A percentile compares a stretch with the other conserved stretches of the same genome.
These are phyloP conservation scores for Phoma sp. DNA, from an alignment of 2,329 filamentous ascomycete species.

Conservation along the genomic window DNA sequence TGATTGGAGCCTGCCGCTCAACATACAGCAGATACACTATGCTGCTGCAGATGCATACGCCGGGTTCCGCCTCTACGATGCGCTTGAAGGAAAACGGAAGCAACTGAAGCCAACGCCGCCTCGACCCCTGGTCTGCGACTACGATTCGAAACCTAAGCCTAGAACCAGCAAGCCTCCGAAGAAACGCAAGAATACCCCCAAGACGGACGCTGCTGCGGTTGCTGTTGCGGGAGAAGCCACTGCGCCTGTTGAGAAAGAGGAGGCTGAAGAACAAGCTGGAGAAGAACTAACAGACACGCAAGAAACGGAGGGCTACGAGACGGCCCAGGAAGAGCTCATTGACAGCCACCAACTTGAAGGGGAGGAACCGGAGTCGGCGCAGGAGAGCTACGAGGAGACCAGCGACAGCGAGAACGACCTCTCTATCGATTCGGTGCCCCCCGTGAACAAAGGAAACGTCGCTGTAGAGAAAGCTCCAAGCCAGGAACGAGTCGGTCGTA, in stretches of 20 bases:
- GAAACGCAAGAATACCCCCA: conserved; percentile 12
- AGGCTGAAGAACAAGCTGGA: conserved; percentile 9
- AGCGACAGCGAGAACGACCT: conserved; percentile 10
- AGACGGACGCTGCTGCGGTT: conserved; percentile 13
- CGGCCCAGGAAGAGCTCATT: conserved; percentile 37
- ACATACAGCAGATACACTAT: conserved; percentile 71
- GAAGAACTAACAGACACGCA: conserved; percentile 29
- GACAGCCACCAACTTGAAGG: conserved; percentile 34
- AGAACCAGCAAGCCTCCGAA: conserved; percentile 17
- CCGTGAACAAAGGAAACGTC: not conserved
- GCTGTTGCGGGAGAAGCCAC: conserved; percentile 16
- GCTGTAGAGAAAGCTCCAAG: not conserved
- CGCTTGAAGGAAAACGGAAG: conserved; percentile 71
- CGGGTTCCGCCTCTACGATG: conserved; percentile 74
- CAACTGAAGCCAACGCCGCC: conserved; percentile 73
- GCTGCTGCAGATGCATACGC: conserved; percentile 86
- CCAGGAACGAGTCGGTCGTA: conserved; percentile 28
- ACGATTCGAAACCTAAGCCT: conserved; percentile 52
- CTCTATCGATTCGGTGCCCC: not conserved
- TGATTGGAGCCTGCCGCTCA: conserved; percentile 73
- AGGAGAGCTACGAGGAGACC: conserved; percentile 1
- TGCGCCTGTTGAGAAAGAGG: conserved; percentile 26
- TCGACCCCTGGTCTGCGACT: conserved; percentile 71
- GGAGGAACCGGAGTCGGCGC: conserved; percentile 10
- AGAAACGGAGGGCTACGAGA: conserved; percentile 42